Conservation (phyloP, 306 rosid species). For the Medicago arabica region DNA sequence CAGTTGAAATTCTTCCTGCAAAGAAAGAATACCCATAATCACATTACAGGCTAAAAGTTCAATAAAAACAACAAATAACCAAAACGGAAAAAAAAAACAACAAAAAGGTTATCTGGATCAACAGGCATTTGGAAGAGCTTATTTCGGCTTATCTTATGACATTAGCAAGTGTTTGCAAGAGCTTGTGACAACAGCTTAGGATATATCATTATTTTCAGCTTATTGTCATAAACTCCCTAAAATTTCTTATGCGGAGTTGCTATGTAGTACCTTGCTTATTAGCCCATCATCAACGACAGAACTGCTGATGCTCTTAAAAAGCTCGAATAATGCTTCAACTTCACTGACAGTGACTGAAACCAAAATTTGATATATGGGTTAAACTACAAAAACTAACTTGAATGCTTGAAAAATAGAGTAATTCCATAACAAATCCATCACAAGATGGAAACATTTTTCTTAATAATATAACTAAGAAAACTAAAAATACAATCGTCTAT, state of each 20-base stretch:
- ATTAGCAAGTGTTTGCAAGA: background rate
- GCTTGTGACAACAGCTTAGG: background rate
- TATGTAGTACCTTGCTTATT: constrained; percentile 76
- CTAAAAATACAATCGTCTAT: constrained; percentile 8
- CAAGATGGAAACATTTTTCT: background rate
- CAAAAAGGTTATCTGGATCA: background rate
- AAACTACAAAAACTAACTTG: constrained; percentile 19
- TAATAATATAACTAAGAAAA: constrained; percentile 13
- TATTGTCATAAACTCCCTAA: background rate
- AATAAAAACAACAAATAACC: background rate
- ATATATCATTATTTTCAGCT: background rate
- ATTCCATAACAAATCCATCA: constrained; percentile 28
- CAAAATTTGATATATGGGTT: constrained; percentile 41
- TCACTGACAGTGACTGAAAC: constrained; percentile 92
- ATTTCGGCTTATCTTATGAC: background rate
- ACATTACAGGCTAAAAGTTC: constrained; percentile 17
- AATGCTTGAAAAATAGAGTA: constrained; percentile 23
- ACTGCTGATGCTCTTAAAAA: constrained; percentile 95
- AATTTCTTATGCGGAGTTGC: background rate
- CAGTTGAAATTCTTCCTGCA: constrained; percentile 96
- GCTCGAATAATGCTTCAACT: constrained; percentile 95
- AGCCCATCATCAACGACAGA: constrained; percentile 91
- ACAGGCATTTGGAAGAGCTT: background rate
- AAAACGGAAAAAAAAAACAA: background rate
- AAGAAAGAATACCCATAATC: constrained; percentile 36